Conservation (phyloP, 352 stramenopile genomes). For the Elongisporangium anandrum region DNA sequence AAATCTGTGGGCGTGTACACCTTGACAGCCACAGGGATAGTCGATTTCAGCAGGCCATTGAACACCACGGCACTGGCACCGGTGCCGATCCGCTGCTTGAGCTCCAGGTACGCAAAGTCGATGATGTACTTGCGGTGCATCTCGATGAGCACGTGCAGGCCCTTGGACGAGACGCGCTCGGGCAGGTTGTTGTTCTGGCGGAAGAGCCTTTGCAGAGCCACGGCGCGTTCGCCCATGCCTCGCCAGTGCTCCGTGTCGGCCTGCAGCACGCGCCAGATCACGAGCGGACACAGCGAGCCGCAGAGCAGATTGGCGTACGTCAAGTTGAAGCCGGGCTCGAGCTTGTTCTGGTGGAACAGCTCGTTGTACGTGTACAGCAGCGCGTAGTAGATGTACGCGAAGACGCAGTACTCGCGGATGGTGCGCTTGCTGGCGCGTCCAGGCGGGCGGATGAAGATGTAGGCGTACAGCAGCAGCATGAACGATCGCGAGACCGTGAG, state of each 20-base stretch:
- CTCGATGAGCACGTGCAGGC: conserved; percentile 61
- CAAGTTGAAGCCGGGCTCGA: conserved; percentile 54
- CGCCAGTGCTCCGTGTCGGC: conserved; percentile 62
- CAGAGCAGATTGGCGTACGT: conserved; percentile 59
- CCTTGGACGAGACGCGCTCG: conserved; percentile 49
- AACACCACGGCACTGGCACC: conserved; percentile 48
- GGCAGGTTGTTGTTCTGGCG: conserved; percentile 37
- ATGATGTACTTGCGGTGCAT: conserved; percentile 76
- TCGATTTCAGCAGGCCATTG: conserved; percentile 39
- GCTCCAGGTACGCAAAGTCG: conserved; percentile 57
- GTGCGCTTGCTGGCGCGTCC: conserved; percentile 43
- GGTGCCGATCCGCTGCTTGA: conserved; percentile 47
- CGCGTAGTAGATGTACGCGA: conserved; percentile 46
- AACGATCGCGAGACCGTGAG: conserved; percentile 26
- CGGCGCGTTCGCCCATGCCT: conserved; percentile 41
- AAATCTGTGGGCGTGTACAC: conserved; percentile 64
- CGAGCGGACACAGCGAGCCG: conserved; percentile 41
- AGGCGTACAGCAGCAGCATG: conserved; percentile 46
- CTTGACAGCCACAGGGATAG: conserved; percentile 54
- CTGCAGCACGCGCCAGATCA: conserved; percentile 55
- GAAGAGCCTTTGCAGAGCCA: conserved; percentile 36
- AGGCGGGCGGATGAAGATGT: conserved; percentile 42
- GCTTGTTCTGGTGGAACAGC: conserved; percentile 35
- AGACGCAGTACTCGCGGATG: conserved; percentile 45
- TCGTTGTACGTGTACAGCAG: conserved; percentile 50